A percentile compares a stretch with the other conserved stretches of the same genome.
These are phyloP conservation scores for Prorocentrum cordatum DNA, from an alignment of 169 alveolate genomes.

Conservation along the genomic window DNA sequence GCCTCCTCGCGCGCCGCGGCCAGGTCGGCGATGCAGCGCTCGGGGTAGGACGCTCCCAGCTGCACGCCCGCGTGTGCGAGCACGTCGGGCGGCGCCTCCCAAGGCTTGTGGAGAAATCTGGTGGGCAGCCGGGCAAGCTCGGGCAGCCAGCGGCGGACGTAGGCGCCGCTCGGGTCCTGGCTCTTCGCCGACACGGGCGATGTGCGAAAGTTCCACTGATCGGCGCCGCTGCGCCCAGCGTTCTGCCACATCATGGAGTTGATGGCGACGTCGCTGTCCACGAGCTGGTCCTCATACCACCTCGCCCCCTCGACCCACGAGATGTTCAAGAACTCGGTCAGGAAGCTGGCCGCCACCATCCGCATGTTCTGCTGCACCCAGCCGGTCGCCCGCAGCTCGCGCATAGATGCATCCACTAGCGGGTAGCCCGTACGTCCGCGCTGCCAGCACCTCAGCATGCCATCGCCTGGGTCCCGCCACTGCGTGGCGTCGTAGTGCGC, in stretches of 20 bases:
- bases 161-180: slow-evolving; percentile 36
- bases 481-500: not conserved
- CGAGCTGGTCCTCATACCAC: slow-evolving; percentile 24
- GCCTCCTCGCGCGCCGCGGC: too few relatives aligned
- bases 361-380: slow-evolving; percentile 50
- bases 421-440: slow-evolving; percentile 16
- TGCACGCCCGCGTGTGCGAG: not conserved
- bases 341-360: slow-evolving; percentile 29
- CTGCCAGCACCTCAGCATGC: slow-evolving; percentile 18
- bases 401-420: slow-evolving; percentile 14
- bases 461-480: not conserved
- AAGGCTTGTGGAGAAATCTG: too few relatives aligned
- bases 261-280: slow-evolving; percentile 28
- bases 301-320: slow-evolving; percentile 26
- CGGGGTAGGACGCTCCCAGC: not conserved
- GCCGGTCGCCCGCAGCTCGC: slow-evolving; percentile 28
- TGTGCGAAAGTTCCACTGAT: not conserved
- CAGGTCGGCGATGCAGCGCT: not conserved
- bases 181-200: not conserved
- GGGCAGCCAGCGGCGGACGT: slow-evolving; percentile 33
- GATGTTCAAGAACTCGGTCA: slow-evolving; percentile 24
- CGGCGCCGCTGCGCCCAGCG: slow-evolving; percentile 39
- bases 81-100: slow-evolving; percentile 22
- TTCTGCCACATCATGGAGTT: slow-evolving; percentile 62
- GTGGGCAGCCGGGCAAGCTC: slow-evolving; percentile 4